Conservation (phyloP, 2,329 filamentous ascomycete species). For the Tricladium varicosporioides region DNA sequence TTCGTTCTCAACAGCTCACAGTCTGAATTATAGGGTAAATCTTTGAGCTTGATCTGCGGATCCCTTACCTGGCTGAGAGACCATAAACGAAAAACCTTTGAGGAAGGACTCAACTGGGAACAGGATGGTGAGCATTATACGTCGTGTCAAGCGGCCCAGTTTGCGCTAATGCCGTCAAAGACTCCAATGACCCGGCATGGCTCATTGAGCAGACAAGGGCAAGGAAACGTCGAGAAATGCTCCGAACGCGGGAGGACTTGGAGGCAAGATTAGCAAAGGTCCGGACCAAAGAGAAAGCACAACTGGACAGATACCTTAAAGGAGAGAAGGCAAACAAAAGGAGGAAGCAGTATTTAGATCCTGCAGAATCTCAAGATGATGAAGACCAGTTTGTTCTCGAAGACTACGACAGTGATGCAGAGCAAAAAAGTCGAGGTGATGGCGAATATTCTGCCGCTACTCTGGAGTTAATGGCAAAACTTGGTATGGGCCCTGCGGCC, state of each 20-base stretch:
- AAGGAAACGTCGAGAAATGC: conserved; percentile 52
- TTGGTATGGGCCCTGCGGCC: conserved; percentile 37
- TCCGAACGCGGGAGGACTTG: conserved; percentile 56
- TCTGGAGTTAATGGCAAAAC: conserved; percentile 59
- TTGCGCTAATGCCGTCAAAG: conserved; percentile 24
- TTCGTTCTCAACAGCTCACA: neutral
- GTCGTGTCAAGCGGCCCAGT: neutral
- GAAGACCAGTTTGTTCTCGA: conserved; percentile 62
- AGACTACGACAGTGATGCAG: conserved; percentile 65
- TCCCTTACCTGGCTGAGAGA: conserved; percentile 71
- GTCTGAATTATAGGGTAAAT: conserved; percentile 55
- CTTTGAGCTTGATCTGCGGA: conserved; percentile 69
- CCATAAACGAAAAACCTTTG: conserved; percentile 50
- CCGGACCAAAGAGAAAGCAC: conserved; percentile 53
- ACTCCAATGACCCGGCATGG: conserved; percentile 66
- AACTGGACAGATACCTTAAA: conserved; percentile 46
- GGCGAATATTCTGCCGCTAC: conserved; percentile 58
- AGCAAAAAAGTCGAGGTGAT: conserved; percentile 38
- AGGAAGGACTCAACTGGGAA: conserved; percentile 27
- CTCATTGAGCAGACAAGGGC: conserved; percentile 61
- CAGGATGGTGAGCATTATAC: conserved; percentile 18
- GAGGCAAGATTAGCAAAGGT: conserved; percentile 57
- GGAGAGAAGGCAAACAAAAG: conserved; percentile 46
- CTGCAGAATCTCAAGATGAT: conserved; percentile 33
- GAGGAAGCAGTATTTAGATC: conserved; percentile 35